Base-by-base conservation (phyloP, 2,329 filamentous ascomycete genomes). In the Alternaria conjuncta region DNA sequence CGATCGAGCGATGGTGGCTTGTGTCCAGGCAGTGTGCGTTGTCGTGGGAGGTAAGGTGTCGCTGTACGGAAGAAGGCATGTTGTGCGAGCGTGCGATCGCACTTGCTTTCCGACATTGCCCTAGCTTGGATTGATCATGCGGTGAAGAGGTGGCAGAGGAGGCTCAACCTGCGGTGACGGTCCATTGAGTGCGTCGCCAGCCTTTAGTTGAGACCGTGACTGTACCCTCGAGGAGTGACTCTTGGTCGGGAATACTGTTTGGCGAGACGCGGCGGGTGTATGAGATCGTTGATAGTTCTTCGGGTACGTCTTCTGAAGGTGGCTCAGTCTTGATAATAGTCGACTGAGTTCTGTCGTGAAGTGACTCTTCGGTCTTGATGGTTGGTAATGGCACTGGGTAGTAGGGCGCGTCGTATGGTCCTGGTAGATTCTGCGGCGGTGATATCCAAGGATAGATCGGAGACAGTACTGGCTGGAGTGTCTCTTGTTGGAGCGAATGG, bases 101-200 rank as follows among this genome's bases (percentile, higher is more conserved):
- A 43, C 21, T 41, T 15, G 10, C 12, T 41, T 32, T 41, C 43
- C 26, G 20, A 36, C 9, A n/a, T 59, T 45, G 30, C 45, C 49
- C 55, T 28, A 21, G 55, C 46, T 53, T 50, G n/a, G 36, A 36
- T 41, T 46, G 44, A 25, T 45, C 8, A 49, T 50, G 54, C 49
- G 47, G 25, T 60, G 28, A 18, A 32, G 13, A 51, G 55, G 59
- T 23, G 6, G 43, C 51, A 30, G 28, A 23, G 25, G 3, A 53
- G 20, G 13, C 65, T 79, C 76, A 78, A 25, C 69, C 70, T 50
- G 73, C 71, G 25, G 67, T 60, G 6, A 79, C 72, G 4, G 72
- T 75, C 78, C 78, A 79, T 57, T 78, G 72, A 26, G 76, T 78
- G 18, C 77, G 73, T 49, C 75, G 69, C 77, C 77, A 78, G 50